Base-by-base conservation (phyloP, 352 stramenopile species). In the Elongisporangium anandrum region DNA sequence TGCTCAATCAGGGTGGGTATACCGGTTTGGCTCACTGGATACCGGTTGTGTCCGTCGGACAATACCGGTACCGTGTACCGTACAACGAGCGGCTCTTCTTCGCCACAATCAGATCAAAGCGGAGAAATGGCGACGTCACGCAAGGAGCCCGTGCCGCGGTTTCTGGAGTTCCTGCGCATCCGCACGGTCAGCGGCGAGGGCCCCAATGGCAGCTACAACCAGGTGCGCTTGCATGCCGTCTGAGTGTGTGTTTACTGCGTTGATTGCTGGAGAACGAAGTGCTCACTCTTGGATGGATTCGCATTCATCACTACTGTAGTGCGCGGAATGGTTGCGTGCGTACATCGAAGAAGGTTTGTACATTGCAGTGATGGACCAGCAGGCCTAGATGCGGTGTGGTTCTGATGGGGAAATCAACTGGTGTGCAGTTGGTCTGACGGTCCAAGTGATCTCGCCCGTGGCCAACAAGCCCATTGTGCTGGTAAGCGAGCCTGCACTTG, bases 391-490 rank as follows among this genome's bases (percentile, higher is more conserved):
- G 6, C 2, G 9, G 4, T 5, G 41, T 64, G 34, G 4, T 12
- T 24, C 22, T 41, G 9, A 41, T 2, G 9, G 29, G 24, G 24
- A n/a, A 34, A n/a, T 64, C 52, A 24, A 39, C 3, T 41, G 4
- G 29, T 54, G 24, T 56, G 15, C 51, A 82, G 75, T 86, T 19
- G 73, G 67, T 5, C 59, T 87, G 3, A 50, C 41, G n/a, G 71
- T 87, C 20, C 54, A 85, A 39, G 64, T 85, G 29, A 68, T 96
- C 39, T 70, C 81, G 20, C 70, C 82, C 8, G 50, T 82, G 2
- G 66, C 72, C 29, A 77, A 86, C 58, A 96, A 96, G 61, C 90
- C 89, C 1, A 87, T 98, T 17, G 85, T 99, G 0, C 51, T 98
- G 51, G 92, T 94, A 66, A 17, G 60, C 47, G 3, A 12, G n/a